Percentiles rank a stretch among this genome's conserved stretches.
Conservation (phyloP, 352 stramenopile species). For the Phytopythium vexans region DNA sequence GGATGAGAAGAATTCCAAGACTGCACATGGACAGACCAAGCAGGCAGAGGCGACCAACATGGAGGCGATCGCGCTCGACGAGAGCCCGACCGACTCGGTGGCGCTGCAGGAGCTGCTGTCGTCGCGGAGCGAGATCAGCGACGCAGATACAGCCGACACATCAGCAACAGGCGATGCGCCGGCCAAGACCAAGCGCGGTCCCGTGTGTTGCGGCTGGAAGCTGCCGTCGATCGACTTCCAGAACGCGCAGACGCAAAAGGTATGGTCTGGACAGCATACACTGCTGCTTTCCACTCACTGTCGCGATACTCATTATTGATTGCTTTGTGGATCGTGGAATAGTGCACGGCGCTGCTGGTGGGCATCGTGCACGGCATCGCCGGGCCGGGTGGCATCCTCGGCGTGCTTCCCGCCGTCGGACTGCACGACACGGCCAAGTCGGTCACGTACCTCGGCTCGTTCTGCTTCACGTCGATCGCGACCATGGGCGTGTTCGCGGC, state of each 20-base stretch:
- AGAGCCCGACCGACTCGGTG: constrained; percentile 48
- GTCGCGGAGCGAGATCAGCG: constrained; percentile 13
- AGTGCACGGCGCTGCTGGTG: constrained; percentile 78
- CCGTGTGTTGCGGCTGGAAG: constrained; percentile 39
- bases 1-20: constrained; percentile 1
- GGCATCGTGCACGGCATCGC: constrained; percentile 91
- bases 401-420: constrained; percentile 88
- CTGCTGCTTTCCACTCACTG: not conserved
- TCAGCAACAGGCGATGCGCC: constrained; percentile 8
- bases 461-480: constrained; percentile 86
- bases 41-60: constrained; percentile 17
- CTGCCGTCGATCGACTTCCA: constrained; percentile 58
- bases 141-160: constrained; percentile 12
- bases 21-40: not conserved
- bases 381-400: constrained; percentile 73
- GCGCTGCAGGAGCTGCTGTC: constrained; percentile 47
- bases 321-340: constrained; percentile 5
- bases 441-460: constrained; percentile 85
- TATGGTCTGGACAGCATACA: constrained; percentile 9
- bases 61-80: constrained; percentile 32
- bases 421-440: constrained; percentile 82
- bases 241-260: constrained; percentile 76
- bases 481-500: constrained; percentile 90
- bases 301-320: constrained; percentile 6
- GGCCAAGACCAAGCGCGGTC: constrained; percentile 16